These are phyloP conservation scores for Achlya hypogyna DNA, from an alignment of 352 stramenopile species.

Conservation along the genomic window DNA sequence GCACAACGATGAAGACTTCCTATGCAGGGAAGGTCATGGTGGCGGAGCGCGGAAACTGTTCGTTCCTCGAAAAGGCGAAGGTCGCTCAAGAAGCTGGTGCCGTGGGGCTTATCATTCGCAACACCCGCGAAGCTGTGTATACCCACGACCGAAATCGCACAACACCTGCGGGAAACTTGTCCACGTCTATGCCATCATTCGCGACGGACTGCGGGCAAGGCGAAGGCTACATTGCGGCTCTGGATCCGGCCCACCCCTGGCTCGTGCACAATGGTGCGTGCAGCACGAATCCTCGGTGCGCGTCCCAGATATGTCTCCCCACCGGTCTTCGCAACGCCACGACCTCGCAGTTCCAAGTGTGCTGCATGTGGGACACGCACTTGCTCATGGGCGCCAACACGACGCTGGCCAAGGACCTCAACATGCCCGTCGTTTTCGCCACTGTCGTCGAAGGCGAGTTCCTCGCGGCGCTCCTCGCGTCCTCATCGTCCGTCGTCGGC, in stretches of 20 bases:
- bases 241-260: slow-evolving; percentile 36
- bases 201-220: slow-evolving; percentile 59
- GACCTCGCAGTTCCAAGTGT: slow-evolving; percentile 41
- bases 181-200: slow-evolving; percentile 30
- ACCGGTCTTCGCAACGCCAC: slow-evolving; percentile 33
- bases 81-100: slow-evolving; percentile 44
- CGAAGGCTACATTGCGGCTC: slow-evolving; percentile 38
- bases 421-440: slow-evolving; percentile 59
- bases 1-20: not conserved
- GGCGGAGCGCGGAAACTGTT: slow-evolving; percentile 65
- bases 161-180: slow-evolving; percentile 24
- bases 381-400: slow-evolving; percentile 65
- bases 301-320: slow-evolving; percentile 45
- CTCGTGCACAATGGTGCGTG: slow-evolving; percentile 36
- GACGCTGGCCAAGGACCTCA: slow-evolving; percentile 28
- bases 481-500: slow-evolving; percentile 35
- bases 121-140: slow-evolving; percentile 52
- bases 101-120: slow-evolving; percentile 42
- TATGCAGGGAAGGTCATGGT: slow-evolving; percentile 26
- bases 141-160: slow-evolving; percentile 36
- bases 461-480: slow-evolving; percentile 29
- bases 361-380: slow-evolving; percentile 71
- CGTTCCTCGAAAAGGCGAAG: slow-evolving; percentile 54
- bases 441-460: slow-evolving; percentile 48
- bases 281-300: slow-evolving; percentile 26